These are phyloP conservation scores for Ascochyta clinopodiicola DNA, from an alignment of 2,329 filamentous ascomycete species.

Conservation along the genomic window DNA sequence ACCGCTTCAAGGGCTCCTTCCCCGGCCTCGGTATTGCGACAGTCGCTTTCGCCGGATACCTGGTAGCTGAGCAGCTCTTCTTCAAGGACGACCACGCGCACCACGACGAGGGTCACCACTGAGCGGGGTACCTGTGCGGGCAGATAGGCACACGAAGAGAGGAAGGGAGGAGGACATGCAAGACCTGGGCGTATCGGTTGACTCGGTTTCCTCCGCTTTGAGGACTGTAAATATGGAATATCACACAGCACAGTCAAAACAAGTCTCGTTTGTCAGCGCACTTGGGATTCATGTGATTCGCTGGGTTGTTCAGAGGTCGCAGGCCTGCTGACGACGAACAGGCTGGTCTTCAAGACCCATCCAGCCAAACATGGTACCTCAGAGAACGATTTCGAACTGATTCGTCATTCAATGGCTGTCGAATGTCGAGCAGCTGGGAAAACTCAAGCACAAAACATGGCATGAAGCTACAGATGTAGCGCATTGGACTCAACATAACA, in stretches of 20 bases:
- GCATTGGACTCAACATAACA: too few species aligned
- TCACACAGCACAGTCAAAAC: slow-evolving; percentile 28
- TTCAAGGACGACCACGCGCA: slow-evolving; percentile 65
- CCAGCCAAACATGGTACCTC: background rate
- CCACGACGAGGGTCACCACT: slow-evolving; percentile 38
- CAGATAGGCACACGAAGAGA: slow-evolving; percentile 5
- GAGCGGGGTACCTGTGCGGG: slow-evolving; percentile 7
- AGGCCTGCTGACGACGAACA: background rate
- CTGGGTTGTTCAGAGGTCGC: background rate
- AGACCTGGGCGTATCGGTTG: slow-evolving; percentile 41
- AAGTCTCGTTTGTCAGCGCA: slow-evolving; percentile 17
- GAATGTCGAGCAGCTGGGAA: too few species aligned
- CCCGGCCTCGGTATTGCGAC: slow-evolving; percentile 92
- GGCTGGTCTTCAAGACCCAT: background rate
- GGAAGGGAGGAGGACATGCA: slow-evolving; percentile 20
- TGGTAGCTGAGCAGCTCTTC: slow-evolving; percentile 88
- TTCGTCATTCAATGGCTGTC: too few species aligned
- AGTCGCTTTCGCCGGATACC: slow-evolving; percentile 89
- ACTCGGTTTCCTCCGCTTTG: slow-evolving; percentile 33
- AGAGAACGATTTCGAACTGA: too few species aligned
- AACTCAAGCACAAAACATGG: too few species aligned
- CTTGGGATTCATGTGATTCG: slow-evolving; percentile 7
- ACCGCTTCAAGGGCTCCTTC: slow-evolving; percentile 85
- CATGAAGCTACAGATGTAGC: too few species aligned
- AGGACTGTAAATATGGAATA: slow-evolving; percentile 46